Evolutionary conservation across 495 filamentous ascomycete species (phyloP), one percentile per base, ranked within the genome.

Genomic region (Alectoria sarmentosa): DNA sequence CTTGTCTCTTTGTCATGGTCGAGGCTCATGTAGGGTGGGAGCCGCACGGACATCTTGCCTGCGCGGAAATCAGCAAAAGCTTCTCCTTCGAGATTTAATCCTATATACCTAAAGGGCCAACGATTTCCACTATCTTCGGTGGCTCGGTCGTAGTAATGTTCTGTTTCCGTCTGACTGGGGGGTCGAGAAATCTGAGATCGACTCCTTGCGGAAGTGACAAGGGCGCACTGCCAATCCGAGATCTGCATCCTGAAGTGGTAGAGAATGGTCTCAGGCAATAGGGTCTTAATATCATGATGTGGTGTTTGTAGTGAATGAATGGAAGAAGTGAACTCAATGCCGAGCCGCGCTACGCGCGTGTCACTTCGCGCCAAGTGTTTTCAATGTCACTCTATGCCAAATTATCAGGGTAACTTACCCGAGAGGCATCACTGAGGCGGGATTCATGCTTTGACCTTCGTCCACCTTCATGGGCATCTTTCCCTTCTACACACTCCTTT

Each of bases 181-280:
- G 81, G 58, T 88, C 79, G 49, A 89, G 77, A 39, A 84, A 74
- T 42, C 76, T 78, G 64, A 98, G 78, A 38, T 85, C 85, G 39
- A 97, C 92, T 67, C 91, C 89, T 0, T 88, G 85, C 4, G 94
- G 94, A 6, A 97, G 80, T 56, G 90, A 86, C 67, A 98, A 82
- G 38, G 91, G 83, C 52, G 89, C 87, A 68, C 83, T 80, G 69
- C 93, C 93, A 64, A 97, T 86, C 78, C 96, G 91, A 58, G 93
- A 97, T 63, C 78, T 78, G 61, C 78, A 76, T 72, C 69, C 76
- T 37, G 86, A 70, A 39, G 90, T 87, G 52, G 83, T 85, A 10
- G 90, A 89, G 80, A 97, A 96, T 64, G 79, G 75, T 76, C 86
- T 82, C 61, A 64, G 28, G 32, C 41, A 44, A 38, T 37, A 30